Base-by-base conservation (phyloP, 1,139 yeast genomes). In the Torulaspora globosa region DNA sequence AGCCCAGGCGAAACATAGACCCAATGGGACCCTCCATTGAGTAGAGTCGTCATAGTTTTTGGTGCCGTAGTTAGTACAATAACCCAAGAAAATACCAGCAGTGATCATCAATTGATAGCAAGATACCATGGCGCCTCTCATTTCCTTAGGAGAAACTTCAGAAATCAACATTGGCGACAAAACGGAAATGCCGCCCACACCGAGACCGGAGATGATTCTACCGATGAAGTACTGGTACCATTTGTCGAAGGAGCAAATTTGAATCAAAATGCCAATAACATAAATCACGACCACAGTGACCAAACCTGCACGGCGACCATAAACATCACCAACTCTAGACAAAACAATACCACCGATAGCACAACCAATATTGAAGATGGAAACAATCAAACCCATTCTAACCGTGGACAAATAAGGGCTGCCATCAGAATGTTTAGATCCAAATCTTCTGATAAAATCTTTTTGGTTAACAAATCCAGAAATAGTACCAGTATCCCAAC, bases 401-500 rank as follows among this genome's bases (percentile, higher is more conserved):
- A 72, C 72, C 19, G 80, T 73, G 14, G 78, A 70, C 48, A 78
- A 66, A 53, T 70, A 69, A 39, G 58, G 53, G 6, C 48, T 62
- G 37, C 75, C 73, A 2, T 57, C 50, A 14, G 53, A 26, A 15
- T 32, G 36, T 12, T 32, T 40, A 51, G 51, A 43, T 54, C 79
- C 80, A 54, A 82, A 84, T 53, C 76, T 71, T 31, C 61, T 58
- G 43, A 66, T 68, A 62, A 81, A 87, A 56, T 79, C 79, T 5
- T 74, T 67, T 86, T 82, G 81, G 60, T 82, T 81, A 61, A 84
- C 75, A 56, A 84, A 80, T 60, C 92, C 94, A 28, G 84, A 76
- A 62, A 82, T 82, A 57, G 86, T 80, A 70, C 89, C 88, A 28
- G 88, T 82, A 69, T 82, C 88, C 75, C 80, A 82, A 54, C 88